Base-by-base conservation (phyloP, 2,329 filamentous ascomycete genomes). In the Trichoderma endophyticum region DNA sequence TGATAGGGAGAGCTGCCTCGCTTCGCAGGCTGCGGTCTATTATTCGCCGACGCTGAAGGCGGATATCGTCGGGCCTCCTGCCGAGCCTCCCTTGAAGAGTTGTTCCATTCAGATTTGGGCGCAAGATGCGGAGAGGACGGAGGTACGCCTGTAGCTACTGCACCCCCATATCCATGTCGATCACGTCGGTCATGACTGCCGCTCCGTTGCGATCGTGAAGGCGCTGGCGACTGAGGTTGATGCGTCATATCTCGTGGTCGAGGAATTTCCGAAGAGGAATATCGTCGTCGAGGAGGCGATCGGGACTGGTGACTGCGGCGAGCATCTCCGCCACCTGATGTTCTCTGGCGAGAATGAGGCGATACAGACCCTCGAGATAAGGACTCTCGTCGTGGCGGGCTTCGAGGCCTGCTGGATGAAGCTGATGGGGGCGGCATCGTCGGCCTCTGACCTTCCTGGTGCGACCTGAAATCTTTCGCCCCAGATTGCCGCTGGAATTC, bases 1-100 rank as follows among this genome's bases (percentile, higher is more conserved):
- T 64, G 72, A 28, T 70, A 61, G 18, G 72, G 70, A 43, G 72
- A 69, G 24, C 36, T 69, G 54, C 48, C 43, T 43, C 54, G 56
- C 21, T 43, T 72, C 43, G 59, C 65, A 11, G 67, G 54, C 30
- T 72, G 62, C 12, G 75, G 71, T 62, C 73, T 74, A 60, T 76
- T 74, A 26, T 73, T 73, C 8, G 74, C 59, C 18, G 75, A 73
- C 14, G 73, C 74, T 14, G 72, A 72, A 14, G 73, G 67, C 32
- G 73, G 59, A 26, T 71, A 70, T 34, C 28, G 61, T 26, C 59
- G 43, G 11, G 59, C 57, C 12, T 61, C 60, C 4, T 72, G 70
- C 57, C 69, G 71, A 8, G 72, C 39, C 30, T 71, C 51, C 24
- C 66, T 60, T 59, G 71, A 32, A 34, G 48, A 39, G 11, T n/a